Evolutionary conservation across 345 rosid species (phyloP), one percentile per base, ranked within the genome.

Genomic region (Salix brachista): DNA sequence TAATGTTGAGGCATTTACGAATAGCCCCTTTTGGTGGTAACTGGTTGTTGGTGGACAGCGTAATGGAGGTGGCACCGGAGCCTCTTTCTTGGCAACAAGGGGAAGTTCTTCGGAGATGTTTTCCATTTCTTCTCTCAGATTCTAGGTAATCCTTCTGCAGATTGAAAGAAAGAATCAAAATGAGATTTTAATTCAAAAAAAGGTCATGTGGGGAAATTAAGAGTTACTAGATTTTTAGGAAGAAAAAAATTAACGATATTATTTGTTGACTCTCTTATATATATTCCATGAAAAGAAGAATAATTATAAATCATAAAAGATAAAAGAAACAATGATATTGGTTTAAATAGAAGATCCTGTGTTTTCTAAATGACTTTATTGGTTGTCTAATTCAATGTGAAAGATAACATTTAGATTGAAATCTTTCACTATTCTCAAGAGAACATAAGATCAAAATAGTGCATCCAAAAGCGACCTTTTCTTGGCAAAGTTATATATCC

Each of bases 61-160:
- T 65, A 89, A 78, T 26, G 95, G 91, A 26, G 92, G 90, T 65
- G 95, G 89, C 10, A 42, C 80, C 3, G 92, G 92, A 37, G 73
- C 67, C 50, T 21, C 36, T 64, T 82, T 68, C 66, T 72, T 74
- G 37, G 67, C 3, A 69, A 42, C 75, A 8, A 23, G 5, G 6
- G 60, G 21, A 69, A 71, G 58, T 74, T 64, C 77, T 52, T 71
- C 72, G 5, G 32, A 41, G 52, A 21, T 52, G 25, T 25, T 37
- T 6, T 81, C 83, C 71, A 81, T 73, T 44, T 39, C 67, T 54
- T 16, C 80, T 70, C 25, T 67, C 69, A 17, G 69, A 67, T 75
- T 41, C 61, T 26, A 12, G 50, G 70, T 26, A 30, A 7, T 37
- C 39, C 30, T 11, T 73, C 75, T 77, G 78, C 44, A 74, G 66